Evolutionary conservation across 2,329 filamentous ascomycete genomes (phyloP).

Genomic region (Lecanicillium sp.): DNA sequence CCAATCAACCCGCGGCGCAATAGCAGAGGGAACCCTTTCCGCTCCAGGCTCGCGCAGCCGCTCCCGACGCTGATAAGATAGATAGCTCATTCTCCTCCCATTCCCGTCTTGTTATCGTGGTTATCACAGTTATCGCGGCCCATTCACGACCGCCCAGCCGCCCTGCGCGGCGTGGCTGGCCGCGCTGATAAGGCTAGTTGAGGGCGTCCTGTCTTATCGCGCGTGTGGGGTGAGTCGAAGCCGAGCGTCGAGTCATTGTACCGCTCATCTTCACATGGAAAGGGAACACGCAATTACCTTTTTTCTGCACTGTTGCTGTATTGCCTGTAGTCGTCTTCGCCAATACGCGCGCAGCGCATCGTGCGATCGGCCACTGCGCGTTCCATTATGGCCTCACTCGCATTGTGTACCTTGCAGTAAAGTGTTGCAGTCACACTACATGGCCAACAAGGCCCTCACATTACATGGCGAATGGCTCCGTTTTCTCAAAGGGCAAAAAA

Average conservation of each 20-base stretch:
- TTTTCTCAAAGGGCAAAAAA: neutral
- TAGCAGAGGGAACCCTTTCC: too few species aligned
- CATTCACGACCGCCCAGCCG: too few species aligned
- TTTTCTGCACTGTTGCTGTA: too few species aligned
- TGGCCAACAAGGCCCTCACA: constrained; percentile 10
- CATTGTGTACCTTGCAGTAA: neutral
- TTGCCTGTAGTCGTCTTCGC: too few species aligned
- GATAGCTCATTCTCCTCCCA: neutral
- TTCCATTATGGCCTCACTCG: too few species aligned
- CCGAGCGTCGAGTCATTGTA: neutral
- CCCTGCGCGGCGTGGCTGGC: neutral
- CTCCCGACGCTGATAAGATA: constrained; percentile 15
- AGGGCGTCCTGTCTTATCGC: constrained; percentile 1
- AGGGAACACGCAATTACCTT: too few species aligned
- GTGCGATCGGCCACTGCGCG: too few species aligned
- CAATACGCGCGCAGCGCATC: too few species aligned
- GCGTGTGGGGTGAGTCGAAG: neutral
- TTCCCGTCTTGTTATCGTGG: neutral
- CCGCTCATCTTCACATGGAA: too few species aligned
- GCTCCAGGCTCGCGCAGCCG: too few species aligned
- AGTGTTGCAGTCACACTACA: neutral
- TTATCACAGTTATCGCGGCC: constrained; percentile 3
- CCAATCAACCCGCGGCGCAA: too few species aligned
- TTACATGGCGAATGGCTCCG: neutral
- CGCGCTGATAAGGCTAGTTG: constrained; percentile 8